Percentiles rank a stretch among this genome's conserved stretches.
phyloP scores from a whole-genome alignment of 2,329 filamentous ascomycete species.

The Nigrograna mackinnonii region DNA sequence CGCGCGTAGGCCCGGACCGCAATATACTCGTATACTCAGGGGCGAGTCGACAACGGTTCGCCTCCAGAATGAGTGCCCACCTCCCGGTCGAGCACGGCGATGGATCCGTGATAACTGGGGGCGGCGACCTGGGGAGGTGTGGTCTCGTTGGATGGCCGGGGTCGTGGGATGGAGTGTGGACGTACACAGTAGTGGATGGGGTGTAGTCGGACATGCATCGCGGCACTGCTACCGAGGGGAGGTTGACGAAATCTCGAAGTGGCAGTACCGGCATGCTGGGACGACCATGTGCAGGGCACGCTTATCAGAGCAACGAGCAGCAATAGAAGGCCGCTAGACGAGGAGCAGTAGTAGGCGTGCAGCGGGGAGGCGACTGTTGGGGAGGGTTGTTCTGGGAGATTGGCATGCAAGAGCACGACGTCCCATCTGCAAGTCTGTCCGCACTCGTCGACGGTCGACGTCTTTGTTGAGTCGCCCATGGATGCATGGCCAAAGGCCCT shows the following conservation, averaged over 20 bases:
- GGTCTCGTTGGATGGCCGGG: too few species aligned
- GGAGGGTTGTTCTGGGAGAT: too few species aligned
- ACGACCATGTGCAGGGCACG: conserved; percentile 23
- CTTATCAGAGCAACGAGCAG: conserved; percentile 32
- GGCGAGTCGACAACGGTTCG: conserved; percentile 16
- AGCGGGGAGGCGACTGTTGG: too few species aligned
- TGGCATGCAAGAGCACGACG: too few species aligned
- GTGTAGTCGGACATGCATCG: conserved; percentile 17
- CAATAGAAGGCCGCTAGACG: neutral
- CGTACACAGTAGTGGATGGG: neutral
- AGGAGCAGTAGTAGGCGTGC: too few species aligned
- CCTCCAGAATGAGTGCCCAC: conserved; percentile 20
- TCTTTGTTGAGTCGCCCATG: too few species aligned
- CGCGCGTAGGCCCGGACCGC: conserved; percentile 12
- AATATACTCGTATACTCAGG: conserved; percentile 22
- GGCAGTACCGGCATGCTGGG: conserved; percentile 28
- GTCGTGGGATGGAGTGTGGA: neutral
- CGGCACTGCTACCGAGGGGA: conserved; percentile 31
- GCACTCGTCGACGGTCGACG: too few species aligned
- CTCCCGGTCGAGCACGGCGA: conserved; percentile 24
- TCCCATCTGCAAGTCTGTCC: too few species aligned
- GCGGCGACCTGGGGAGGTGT: too few species aligned
- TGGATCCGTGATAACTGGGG: conserved; percentile 29
- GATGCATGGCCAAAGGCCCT: too few species aligned
- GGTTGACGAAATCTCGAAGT: conserved; percentile 28